Percentiles rank a stretch among this genome's conserved stretches.
phyloP scores from a whole-genome alignment of 192 early-diverging fungal genomes.

The Linnemannia exigua region DNA sequence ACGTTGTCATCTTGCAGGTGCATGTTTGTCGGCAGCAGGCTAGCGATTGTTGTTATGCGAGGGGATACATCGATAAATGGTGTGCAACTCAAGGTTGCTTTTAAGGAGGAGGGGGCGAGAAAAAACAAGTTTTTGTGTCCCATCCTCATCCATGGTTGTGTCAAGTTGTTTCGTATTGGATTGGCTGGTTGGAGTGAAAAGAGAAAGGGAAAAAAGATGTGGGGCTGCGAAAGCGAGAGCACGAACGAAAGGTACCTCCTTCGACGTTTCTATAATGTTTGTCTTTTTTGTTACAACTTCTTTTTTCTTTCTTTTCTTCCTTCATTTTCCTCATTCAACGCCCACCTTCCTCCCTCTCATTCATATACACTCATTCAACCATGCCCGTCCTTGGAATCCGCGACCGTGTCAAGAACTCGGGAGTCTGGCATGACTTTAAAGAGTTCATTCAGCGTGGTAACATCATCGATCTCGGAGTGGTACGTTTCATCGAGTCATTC shows the following conservation, averaged over 20 bases:
- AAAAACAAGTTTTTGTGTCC: too few species aligned
- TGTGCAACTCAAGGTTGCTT: too few species aligned
- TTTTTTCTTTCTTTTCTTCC: not conserved
- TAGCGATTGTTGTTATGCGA: not conserved
- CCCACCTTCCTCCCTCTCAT: not conserved
- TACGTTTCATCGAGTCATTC: constrained; percentile 12
- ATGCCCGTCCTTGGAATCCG: constrained; percentile 26
- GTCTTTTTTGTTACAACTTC: not conserved
- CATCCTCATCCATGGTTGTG: not conserved
- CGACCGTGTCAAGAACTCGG: constrained; percentile 35
- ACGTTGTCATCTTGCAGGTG: not conserved
- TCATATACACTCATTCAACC: not conserved
- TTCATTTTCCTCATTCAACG: not conserved
- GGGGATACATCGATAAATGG: too few species aligned
- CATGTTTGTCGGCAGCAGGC: not conserved
- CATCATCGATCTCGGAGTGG: constrained; percentile 56
- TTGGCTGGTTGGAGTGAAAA: not conserved
- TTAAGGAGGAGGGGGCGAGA: not conserved
- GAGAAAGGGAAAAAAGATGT: not conserved
- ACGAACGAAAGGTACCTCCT: not conserved
- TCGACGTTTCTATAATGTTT: not conserved
- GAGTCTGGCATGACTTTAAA: constrained; percentile 34
- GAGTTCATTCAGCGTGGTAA: constrained; percentile 49
- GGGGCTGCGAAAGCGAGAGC: not conserved
- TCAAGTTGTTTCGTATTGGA: not conserved